Evolutionary conservation across 2,329 filamentous ascomycete species (phyloP).

Genomic region (Teratosphaeria pseudoeucalypti): DNA sequence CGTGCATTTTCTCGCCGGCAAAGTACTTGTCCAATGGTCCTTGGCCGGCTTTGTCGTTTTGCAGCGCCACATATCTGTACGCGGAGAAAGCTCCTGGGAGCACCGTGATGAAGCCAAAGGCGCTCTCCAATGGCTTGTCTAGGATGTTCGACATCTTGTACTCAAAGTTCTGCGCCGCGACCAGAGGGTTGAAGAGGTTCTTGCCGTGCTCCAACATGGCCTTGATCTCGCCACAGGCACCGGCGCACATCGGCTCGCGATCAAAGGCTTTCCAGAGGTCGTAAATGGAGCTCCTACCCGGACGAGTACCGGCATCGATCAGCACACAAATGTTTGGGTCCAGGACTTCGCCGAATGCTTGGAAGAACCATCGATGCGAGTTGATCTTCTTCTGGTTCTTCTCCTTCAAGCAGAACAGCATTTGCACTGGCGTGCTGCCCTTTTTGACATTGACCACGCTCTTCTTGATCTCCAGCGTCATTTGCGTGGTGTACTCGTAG

Average conservation of each 20-base stretch:
- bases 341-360: conserved; percentile 83
- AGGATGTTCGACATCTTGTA: conserved; percentile 99
- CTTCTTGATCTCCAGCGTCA: conserved; percentile 81
- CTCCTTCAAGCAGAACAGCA: conserved; percentile 96
- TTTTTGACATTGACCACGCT: conserved; percentile 77
- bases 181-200: conserved; percentile 82
- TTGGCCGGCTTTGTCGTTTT: conserved; percentile 91
- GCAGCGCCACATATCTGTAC: conserved; percentile 85
- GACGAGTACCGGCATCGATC: conserved; percentile 90
- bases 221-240: conserved; percentile 97
- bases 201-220: conserved; percentile 86
- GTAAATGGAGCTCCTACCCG: conserved; percentile 89
- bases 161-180: conserved; percentile 96
- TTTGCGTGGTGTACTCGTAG: conserved; percentile 84
- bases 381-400: conserved; percentile 99
- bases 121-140: conserved; percentile 92
- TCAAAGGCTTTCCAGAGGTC: conserved; percentile 98
- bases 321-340: conserved; percentile 96
- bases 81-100: conserved; percentile 97
- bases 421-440: conserved; percentile 77
- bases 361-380: conserved; percentile 98
- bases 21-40: conserved; percentile 96
- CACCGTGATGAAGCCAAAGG: conserved; percentile 95
- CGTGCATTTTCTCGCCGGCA: conserved; percentile 90
- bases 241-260: conserved; percentile 91